Percentiles rank a stretch among this genome's conserved stretches.
Evolutionary conservation across 2,329 filamentous ascomycete species (phyloP).

Genomic region (Fusarium circinatum): DNA sequence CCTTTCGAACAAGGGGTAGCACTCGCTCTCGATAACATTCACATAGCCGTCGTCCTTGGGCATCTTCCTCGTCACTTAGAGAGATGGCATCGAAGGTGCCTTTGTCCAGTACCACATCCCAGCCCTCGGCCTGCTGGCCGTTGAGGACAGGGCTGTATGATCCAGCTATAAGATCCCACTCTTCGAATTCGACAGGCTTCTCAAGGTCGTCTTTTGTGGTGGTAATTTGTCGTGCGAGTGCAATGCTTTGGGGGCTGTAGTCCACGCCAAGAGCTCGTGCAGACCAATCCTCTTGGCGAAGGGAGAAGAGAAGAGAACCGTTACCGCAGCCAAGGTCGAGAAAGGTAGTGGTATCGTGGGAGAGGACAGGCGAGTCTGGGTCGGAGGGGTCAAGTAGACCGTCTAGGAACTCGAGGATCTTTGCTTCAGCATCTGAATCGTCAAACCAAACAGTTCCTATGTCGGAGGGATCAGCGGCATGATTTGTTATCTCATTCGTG

Average conservation of each 20-base stretch:
- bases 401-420: conserved; percentile 77
- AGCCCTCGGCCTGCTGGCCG: conserved; percentile 61
- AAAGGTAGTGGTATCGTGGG: conserved; percentile 63
- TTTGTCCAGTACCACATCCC: conserved; percentile 96
- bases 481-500: conserved; percentile 75
- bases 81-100: conserved; percentile 97
- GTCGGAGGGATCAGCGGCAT: conserved; percentile 76
- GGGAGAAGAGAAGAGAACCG: conserved; percentile 86
- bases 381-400: conserved; percentile 44
- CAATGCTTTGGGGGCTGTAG: conserved; percentile 80
- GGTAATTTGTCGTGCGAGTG: conserved; percentile 76
- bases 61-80: conserved; percentile 68
- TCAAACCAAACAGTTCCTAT: conserved; percentile 96
- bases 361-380: conserved; percentile 34
- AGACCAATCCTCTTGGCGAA: conserved; percentile 72
- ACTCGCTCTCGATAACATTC: conserved; percentile 80
- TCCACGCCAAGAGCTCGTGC: conserved; percentile 87
- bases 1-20: conserved; percentile 72
- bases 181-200: conserved; percentile 54
- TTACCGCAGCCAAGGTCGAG: conserved; percentile 95
- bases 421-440: conserved; percentile 87
- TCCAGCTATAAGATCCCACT: conserved; percentile 72
- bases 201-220: conserved; percentile 27
- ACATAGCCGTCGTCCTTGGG: conserved; percentile 69
- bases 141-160: conserved; percentile 49